Evolutionary conservation across 352 stramenopile species (phyloP).

Genomic region (Pythium rishiriense): DNA sequence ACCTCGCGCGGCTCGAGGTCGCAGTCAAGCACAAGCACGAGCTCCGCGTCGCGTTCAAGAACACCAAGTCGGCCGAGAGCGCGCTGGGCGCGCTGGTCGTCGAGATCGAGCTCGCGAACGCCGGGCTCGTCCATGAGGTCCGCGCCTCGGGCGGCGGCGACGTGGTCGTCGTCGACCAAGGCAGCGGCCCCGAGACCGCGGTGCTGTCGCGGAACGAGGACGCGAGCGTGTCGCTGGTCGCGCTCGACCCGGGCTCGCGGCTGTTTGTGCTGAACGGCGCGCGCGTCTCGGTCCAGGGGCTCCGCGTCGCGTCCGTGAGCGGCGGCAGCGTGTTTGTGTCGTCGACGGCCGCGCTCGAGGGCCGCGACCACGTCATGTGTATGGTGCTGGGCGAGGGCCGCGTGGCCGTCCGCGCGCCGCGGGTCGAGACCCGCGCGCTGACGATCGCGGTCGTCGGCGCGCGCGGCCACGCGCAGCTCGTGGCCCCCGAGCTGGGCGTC

Average conservation of each 20-base stretch:
- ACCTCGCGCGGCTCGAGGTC: neutral
- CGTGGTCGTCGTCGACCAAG: neutral
- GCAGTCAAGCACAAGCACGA: neutral
- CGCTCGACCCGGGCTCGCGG: neutral
- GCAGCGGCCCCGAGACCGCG: too few species aligned
- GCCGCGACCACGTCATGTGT: neutral
- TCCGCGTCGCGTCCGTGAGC: neutral
- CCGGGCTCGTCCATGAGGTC: neutral
- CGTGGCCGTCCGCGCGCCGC: neutral
- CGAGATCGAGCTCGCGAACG: slow-evolving; percentile 6
- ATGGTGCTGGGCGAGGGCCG: slow-evolving; percentile 4
- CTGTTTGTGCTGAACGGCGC: neutral
- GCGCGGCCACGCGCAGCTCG: neutral
- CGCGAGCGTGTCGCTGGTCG: neutral
- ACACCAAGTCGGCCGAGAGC: neutral
- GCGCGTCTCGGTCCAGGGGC: neutral
- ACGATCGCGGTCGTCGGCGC: neutral
- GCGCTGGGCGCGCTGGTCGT: slow-evolving; percentile 4
- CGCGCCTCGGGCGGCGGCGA: neutral
- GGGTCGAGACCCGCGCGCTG: slow-evolving; percentile 4
- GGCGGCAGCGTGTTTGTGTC: slow-evolving; percentile 4
- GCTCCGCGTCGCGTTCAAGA: neutral
- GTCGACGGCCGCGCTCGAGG: neutral
- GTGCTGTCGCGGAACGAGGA: neutral
- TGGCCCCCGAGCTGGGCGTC: neutral